Evolutionary conservation across 2,329 filamentous ascomycete genomes (phyloP).

Genomic region (Dactylellina sp.): DNA sequence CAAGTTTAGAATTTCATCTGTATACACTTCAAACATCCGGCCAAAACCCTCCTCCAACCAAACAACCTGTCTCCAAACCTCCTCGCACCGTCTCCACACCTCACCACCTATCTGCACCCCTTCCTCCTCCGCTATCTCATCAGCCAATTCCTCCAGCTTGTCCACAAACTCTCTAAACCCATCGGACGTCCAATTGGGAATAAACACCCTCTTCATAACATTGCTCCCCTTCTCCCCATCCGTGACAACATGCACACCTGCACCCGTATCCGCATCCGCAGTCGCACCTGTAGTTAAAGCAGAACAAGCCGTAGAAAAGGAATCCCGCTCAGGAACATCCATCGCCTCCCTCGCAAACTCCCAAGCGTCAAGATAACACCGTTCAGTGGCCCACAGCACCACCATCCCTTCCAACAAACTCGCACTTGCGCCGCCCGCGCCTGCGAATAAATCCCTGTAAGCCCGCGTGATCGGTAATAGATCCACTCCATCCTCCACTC

Average conservation of each 20-base stretch:
- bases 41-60: constrained; percentile 66
- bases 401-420: constrained; percentile 33
- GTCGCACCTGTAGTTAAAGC: not conserved
- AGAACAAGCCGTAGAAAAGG: not conserved
- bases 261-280: too few relatives aligned
- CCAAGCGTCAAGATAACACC: constrained; percentile 44
- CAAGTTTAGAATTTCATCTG: too few relatives aligned
- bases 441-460: constrained; percentile 31
- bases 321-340: not conserved
- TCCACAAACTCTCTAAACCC: constrained; percentile 35
- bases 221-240: constrained; percentile 58
- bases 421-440: constrained; percentile 10
- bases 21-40: constrained; percentile 60
- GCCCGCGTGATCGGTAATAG: constrained; percentile 23
- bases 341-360: constrained; percentile 18
- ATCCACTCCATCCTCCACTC: constrained; percentile 3
- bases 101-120: constrained; percentile 19
- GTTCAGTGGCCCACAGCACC: constrained; percentile 35
- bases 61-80: constrained; percentile 65
- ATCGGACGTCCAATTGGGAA: constrained; percentile 58
- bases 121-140: constrained; percentile 31
- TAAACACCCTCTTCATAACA: constrained; percentile 61
- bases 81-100: constrained; percentile 54
- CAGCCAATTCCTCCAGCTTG: constrained; percentile 19
- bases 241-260: constrained; percentile 60